These are phyloP conservation scores for Oidium heveae DNA, from an alignment of 2,329 filamentous ascomycete genomes.

Conservation along the genomic window DNA sequence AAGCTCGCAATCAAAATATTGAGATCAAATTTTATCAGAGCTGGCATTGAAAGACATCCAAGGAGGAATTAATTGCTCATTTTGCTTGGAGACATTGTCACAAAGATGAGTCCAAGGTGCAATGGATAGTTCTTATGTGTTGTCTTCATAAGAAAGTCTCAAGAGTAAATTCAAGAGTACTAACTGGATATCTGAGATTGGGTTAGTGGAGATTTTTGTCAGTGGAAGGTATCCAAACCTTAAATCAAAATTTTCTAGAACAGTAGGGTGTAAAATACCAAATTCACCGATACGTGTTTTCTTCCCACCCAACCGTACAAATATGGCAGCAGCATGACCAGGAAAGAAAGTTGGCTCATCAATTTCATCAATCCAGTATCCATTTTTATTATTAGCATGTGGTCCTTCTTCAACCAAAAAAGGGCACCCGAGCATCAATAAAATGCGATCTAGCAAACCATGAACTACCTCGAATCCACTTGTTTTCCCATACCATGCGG, in stretches of 20 bases:
- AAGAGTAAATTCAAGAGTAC: conserved; percentile 80
- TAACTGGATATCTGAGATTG: conserved; percentile 51
- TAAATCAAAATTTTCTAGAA: conserved; percentile 81
- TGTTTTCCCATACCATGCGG: conserved; percentile 81
- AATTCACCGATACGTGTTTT: conserved; percentile 63
- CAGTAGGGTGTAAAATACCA: conserved; percentile 78
- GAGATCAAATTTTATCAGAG: neutral
- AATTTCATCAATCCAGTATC: conserved; percentile 88
- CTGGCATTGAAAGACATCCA: too few species aligned
- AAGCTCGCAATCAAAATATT: neutral
- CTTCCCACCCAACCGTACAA: conserved; percentile 49
- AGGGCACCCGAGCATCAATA: conserved; percentile 69
- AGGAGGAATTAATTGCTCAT: too few species aligned
- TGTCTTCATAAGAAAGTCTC: conserved; percentile 56
- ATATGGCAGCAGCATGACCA: conserved; percentile 69
- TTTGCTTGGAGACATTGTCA: too few species aligned
- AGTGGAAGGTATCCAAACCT: conserved; percentile 24
- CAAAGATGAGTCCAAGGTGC: too few species aligned
- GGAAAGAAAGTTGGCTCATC: conserved; percentile 79
- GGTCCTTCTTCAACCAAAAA: conserved; percentile 48
- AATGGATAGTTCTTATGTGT: neutral
- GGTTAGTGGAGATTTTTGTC: conserved; percentile 4
- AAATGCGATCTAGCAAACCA: conserved; percentile 70
- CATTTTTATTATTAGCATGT: conserved; percentile 33
- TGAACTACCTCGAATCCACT: conserved; percentile 92